Evolutionary conservation across 495 filamentous ascomycete species (phyloP), one percentile per base, ranked within the genome.

Genomic region (Xylaria acuta): DNA sequence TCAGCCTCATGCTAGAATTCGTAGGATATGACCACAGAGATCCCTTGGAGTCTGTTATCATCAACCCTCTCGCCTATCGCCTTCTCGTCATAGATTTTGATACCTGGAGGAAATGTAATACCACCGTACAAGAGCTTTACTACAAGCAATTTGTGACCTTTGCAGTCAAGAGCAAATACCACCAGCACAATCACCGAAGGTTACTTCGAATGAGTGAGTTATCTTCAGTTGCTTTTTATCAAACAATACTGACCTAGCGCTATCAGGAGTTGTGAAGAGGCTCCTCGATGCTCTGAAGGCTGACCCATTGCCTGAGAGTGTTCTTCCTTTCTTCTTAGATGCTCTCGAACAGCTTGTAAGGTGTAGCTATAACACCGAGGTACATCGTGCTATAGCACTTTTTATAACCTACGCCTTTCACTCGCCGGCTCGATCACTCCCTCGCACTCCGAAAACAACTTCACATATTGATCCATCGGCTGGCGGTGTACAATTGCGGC

Each of bases 401-500:
- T 98, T 96, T 73, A 92, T 99, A 71, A 97, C 95, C 0, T 98
- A 95, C 78, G 91, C 93, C 7, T 87, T 98, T 65, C 95, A 98
- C 78, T 91, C 91, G 68, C 86, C 84, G 0, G 69, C 82, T 5
- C 79, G 77, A 43, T 87, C 85, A 9, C 73, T 83, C n/a, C 82
- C 86, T 11, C 84, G 87, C 36, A 89, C 88, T 2, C 85, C 89
- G 11, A 86, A 84, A 74, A 74, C 84, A 78, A 82, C 64, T 76
- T 66, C 63, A 32, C 7, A 58, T 11, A 34, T 67, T 30, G 85
- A 62, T 80, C 84, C 77, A 4, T 78, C 79, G 3, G 75, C 75
- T 27, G 74, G 72, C 6, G 66, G 69, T 51, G 69, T 65, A 40
- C 53, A 78, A 43, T 58, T 80, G 54, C 76, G 77, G 70, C 76